phyloP scores from a whole-genome alignment of 2,329 filamentous ascomycete genomes.

The Paradendryphiella salina region DNA sequence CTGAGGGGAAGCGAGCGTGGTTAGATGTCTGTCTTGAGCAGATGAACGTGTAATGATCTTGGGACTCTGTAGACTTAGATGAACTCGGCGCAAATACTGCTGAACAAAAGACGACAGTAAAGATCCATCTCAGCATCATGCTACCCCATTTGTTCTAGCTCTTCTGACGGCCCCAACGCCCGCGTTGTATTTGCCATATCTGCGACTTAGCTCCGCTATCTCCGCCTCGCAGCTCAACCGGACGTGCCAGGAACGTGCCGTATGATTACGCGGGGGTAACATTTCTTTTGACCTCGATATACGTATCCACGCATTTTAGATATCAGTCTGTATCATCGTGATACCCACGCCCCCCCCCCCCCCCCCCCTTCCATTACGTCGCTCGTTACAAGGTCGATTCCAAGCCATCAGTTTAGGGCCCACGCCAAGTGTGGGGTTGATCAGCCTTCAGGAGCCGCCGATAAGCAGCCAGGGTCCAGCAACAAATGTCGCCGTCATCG shows the following conservation, averaged over 20 bases:
- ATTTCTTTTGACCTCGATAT: slow-evolving; percentile 7
- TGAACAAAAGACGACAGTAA: slow-evolving; percentile 18
- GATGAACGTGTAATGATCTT: slow-evolving; percentile 26
- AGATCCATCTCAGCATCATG: background rate
- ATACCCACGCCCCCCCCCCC: slow-evolving; percentile 17
- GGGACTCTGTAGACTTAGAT: slow-evolving; percentile 31
- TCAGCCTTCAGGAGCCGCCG: slow-evolving; percentile 20
- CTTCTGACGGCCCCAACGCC: background rate
- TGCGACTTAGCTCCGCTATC: slow-evolving; percentile 15
- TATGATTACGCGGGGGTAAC: slow-evolving; percentile 10
- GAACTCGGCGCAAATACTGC: slow-evolving; percentile 17
- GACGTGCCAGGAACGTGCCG: slow-evolving; percentile 14
- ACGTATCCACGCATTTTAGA: slow-evolving; percentile 12
- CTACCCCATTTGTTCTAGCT: background rate
- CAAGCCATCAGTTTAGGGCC: slow-evolving; percentile 18
- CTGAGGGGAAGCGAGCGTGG: slow-evolving; percentile 92
- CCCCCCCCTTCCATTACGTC: too few relatives aligned
- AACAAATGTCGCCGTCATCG: slow-evolving; percentile 45
- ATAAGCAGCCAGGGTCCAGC: slow-evolving; percentile 32
- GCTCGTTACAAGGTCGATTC: slow-evolving; percentile 6
- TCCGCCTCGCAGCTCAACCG: slow-evolving; percentile 10
- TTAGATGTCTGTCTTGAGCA: slow-evolving; percentile 45
- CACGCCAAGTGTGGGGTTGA: slow-evolving; percentile 29
- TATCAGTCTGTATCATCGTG: background rate
- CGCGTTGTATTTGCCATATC: slow-evolving; percentile 16